Evolutionary conservation across 2,329 filamentous ascomycete species (phyloP).

Genomic region (Verticillium nonalfalfae): DNA sequence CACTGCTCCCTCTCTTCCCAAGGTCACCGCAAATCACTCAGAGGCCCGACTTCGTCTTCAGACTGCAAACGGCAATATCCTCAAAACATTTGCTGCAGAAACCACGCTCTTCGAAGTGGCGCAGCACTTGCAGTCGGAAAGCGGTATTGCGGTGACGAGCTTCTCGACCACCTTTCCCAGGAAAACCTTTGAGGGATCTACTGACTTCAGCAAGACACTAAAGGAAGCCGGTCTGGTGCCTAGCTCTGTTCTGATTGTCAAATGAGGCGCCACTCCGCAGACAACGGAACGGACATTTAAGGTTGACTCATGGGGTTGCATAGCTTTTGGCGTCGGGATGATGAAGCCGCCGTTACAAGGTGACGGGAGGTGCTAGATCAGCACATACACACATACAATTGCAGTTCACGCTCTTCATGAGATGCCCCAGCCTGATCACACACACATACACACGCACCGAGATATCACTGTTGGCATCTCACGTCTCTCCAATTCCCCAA

Average conservation of each 20-base stretch:
- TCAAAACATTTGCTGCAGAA: constrained; percentile 83
- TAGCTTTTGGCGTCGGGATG: background rate
- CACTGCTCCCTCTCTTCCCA: constrained; percentile 41
- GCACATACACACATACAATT: background rate
- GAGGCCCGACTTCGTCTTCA: constrained; percentile 81
- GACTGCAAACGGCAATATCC: constrained; percentile 66
- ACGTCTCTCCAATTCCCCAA: background rate
- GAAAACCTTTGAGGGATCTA: constrained; percentile 64
- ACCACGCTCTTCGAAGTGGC: constrained; percentile 92
- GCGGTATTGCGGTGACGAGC: constrained; percentile 61
- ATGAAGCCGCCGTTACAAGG: background rate
- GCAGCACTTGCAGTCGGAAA: constrained; percentile 65
- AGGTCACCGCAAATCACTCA: constrained; percentile 65
- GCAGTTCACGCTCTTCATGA: background rate
- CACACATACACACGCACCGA: background rate
- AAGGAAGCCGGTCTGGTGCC: constrained; percentile 89
- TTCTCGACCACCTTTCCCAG: constrained; percentile 85
- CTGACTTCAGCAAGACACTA: constrained; percentile 82
- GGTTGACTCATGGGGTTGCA: background rate
- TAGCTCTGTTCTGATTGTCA: constrained; percentile 80
- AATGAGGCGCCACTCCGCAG: constrained; percentile 25
- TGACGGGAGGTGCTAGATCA: background rate
- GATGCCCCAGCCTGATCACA: background rate
- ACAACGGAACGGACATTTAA: background rate
- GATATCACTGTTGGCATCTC: background rate